Percentiles rank a stretch among this genome's conserved stretches.
Evolutionary conservation across 2,329 filamentous ascomycete species (phyloP).

Genomic region (Aaosphaeria arxii): DNA sequence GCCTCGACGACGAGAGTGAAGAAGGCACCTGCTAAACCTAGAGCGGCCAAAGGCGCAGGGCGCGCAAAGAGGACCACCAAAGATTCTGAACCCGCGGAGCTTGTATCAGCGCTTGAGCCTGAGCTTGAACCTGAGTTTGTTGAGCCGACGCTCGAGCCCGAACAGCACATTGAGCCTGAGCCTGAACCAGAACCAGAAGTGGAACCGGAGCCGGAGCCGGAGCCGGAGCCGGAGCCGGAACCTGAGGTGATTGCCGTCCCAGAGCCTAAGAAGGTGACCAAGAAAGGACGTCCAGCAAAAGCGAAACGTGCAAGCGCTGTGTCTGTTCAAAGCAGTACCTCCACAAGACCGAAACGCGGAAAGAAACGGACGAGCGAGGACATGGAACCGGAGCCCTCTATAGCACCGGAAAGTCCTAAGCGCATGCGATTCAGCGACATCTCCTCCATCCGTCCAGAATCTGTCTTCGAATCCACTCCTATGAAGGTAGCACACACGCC

Average conservation of each 20-base stretch:
- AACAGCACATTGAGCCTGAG: not conserved
- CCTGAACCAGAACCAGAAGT: not conserved
- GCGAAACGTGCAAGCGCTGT: constrained; percentile 15
- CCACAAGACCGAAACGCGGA: not conserved
- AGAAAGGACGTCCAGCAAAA: constrained; percentile 1
- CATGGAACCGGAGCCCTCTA: not conserved
- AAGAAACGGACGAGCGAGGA: not conserved
- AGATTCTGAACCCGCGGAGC: not conserved
- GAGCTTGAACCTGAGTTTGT: not conserved
- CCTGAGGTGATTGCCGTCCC: not conserved
- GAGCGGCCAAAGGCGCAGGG: not conserved
- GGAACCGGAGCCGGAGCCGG: not conserved
- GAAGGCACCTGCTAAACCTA: constrained; percentile 6
- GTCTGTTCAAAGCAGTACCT: not conserved
- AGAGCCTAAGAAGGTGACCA: not conserved
- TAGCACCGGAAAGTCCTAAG: not conserved
- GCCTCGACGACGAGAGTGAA: not conserved
- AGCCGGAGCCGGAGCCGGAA: not conserved
- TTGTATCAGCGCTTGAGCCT: not conserved
- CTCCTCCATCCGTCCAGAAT: not conserved
- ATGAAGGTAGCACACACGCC: constrained; percentile 25
- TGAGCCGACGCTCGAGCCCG: not conserved
- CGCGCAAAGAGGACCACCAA: constrained; percentile 7
- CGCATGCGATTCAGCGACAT: not conserved
- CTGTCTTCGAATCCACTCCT: constrained; percentile 14